Conservation (phyloP, 108 stramenopile genomes). For the Conticribra guillardii region DNA sequence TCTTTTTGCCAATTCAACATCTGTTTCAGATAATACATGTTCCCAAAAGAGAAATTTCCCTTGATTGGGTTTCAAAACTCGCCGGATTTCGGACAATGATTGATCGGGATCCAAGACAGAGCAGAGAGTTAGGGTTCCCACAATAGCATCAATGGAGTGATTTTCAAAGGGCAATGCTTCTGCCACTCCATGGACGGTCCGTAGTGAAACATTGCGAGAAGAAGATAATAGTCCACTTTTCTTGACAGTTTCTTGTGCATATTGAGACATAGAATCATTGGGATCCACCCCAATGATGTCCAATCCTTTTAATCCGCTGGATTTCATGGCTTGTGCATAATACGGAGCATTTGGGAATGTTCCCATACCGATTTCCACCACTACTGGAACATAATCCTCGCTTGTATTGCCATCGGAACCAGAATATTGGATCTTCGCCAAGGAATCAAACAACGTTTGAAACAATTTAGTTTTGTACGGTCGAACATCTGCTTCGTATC, state of each 20-base stretch:
- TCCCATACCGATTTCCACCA: constrained; percentile 64
- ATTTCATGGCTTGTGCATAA: constrained; percentile 32
- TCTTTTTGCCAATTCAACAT: constrained; percentile 53
- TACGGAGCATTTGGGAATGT: constrained; percentile 65
- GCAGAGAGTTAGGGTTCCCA: constrained; percentile 55
- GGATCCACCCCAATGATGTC: constrained; percentile 66
- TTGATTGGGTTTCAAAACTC: constrained; percentile 57
- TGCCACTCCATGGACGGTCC: constrained; percentile 55
- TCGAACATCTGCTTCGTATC: constrained; percentile 49
- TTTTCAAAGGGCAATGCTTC: constrained; percentile 53
- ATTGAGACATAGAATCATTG: constrained; percentile 55
- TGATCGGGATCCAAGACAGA: constrained; percentile 61
- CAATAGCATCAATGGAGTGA: constrained; percentile 53
- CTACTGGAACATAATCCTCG: constrained; percentile 22
- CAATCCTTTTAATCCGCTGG: constrained; percentile 7
- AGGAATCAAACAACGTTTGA: constrained; percentile 36
- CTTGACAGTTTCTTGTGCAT: constrained; percentile 51
- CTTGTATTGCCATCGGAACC: not conserved
- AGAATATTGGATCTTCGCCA: too few species aligned
- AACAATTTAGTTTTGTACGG: constrained; percentile 55
- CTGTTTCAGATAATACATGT: constrained; percentile 66
- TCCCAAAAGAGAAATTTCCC: constrained; percentile 83
- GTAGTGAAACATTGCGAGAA: constrained; percentile 21
- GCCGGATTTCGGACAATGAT: constrained; percentile 72
- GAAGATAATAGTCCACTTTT: constrained; percentile 16